A percentile compares a stretch with the other conserved stretches of the same genome.
These are phyloP conservation scores for Cryptosporidium andersoni DNA, from an alignment of 169 alveolate species.

Conservation along the genomic window DNA sequence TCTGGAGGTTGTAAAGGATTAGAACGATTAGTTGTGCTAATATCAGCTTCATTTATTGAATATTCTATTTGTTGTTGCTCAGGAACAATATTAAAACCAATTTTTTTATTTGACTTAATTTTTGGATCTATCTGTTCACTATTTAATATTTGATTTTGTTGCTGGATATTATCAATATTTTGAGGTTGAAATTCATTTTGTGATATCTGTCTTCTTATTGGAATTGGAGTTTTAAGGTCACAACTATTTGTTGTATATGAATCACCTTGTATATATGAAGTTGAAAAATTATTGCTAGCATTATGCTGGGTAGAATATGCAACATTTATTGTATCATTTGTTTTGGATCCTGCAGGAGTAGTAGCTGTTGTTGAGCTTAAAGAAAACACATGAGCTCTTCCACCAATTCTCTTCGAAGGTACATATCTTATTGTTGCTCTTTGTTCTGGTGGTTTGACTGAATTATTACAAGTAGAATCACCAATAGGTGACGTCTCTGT, in stretches of 20 bases:
- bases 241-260: conserved; percentile 15
- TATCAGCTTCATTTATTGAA: not conserved
- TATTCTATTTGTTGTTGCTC: not conserved
- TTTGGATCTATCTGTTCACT: not conserved
- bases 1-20: conserved; percentile 5
- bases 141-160: not conserved
- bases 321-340: conserved; percentile 46
- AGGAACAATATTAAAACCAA: conserved; percentile 54
- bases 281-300: not conserved
- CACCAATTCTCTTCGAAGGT: conserved; percentile 63
- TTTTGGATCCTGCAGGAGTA: conserved; percentile 51
- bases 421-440: conserved; percentile 68
- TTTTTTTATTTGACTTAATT: conserved; percentile 9
- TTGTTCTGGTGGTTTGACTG: conserved; percentile 52
- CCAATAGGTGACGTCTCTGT: conserved; percentile 45
- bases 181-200: conserved; percentile 7
- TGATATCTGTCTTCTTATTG: conserved; percentile 48
- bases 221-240: conserved; percentile 64
- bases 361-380: conserved; percentile 62
- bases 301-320: conserved; percentile 13
- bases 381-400: conserved; percentile 70
- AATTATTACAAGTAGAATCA: conserved; percentile 4
- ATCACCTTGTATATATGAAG: conserved; percentile 5
- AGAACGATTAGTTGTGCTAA: not conserved
- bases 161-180: conserved; percentile 1